Evolutionary conservation across 2,329 filamentous ascomycete genomes (phyloP), one percentile per base, ranked within the genome.

Genomic region (Neonectria sp.): DNA sequence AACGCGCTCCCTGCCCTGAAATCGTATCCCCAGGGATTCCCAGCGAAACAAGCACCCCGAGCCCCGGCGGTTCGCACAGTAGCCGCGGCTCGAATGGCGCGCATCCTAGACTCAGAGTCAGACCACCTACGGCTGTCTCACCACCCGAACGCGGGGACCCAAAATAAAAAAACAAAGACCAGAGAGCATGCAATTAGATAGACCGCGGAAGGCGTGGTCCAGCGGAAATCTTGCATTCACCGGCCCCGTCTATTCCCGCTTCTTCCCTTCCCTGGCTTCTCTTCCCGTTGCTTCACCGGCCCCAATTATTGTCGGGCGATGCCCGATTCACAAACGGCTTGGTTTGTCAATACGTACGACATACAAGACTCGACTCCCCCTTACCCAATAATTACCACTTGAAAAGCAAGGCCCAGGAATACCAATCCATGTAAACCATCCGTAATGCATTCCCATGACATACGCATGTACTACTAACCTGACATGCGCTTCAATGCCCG

Each of bases 291-390:
- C 58, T 8, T 21, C 48, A 52, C 17, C n/a, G 25, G 48, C 24
- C 62, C 49, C 55, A 55, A 51, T 45, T 56, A 49, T 60, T 60
- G 62, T 51, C 62, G 49, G 49, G 13, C 31, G 29, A 48, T 15
- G 48, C 9, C 25, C 27, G 31, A 35, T 35, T 52, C 31, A 11
- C 27, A 24, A 21, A 13, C 29, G 29, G 49, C 29, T 9, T 24
- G 12, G 12, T 15, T 37, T 24, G 29, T 11, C 51, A 29, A 24
- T 53, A n/a, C n/a, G 9, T 52, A 31, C 15, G 9, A 31, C 17
- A 13, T 11, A 17, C n/a, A 27, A 33, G 11, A 13, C n/a, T 51
- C 33, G 13, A 25, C 37, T 40, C 27, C 24, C 51, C 11, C 13
- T 59, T 51, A 33, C 43, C 17, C 27, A 33, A 37, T 21, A 24